Conservation (phyloP, 805 yeast genomes). For the Pichia heedii region DNA sequence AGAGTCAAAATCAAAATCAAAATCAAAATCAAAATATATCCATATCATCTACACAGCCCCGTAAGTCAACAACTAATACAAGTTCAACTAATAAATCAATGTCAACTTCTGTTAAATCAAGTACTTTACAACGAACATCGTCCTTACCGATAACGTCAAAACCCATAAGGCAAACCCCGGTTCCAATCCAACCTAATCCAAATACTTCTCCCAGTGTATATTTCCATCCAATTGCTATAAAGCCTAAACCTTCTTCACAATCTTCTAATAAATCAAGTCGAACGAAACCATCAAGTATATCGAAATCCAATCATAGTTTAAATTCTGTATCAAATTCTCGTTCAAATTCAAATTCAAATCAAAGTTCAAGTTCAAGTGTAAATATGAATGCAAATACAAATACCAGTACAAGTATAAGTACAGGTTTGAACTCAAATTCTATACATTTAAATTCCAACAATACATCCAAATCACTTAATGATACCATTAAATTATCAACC, state of each 20-base stretch:
- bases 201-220: slow-evolving; percentile 5
- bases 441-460: no score
- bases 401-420: no score
- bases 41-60: no score
- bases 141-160: not conserved
- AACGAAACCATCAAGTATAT: not conserved
- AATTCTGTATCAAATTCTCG: no score
- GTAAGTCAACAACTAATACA: no score
- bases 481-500: slow-evolving; percentile 10
- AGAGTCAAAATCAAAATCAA: not conserved
- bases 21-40: no score
- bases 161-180: not conserved
- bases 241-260: slow-evolving; percentile 22
- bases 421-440: no score
- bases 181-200: slow-evolving; percentile 5
- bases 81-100: no score
- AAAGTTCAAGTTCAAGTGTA: not conserved
- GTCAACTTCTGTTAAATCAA: no score
- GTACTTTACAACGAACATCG: slow-evolving; percentile 2
- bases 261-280: slow-evolving; percentile 8
- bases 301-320: no score
- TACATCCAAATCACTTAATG: no score
- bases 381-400: no score
- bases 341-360: not conserved
- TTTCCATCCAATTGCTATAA: slow-evolving; percentile 25